Percentiles rank a stretch among this genome's conserved stretches.
Evolutionary conservation across 371 early-diverging fungal species (phyloP).

Genomic region (Quaeritorhiza haematococci): DNA sequence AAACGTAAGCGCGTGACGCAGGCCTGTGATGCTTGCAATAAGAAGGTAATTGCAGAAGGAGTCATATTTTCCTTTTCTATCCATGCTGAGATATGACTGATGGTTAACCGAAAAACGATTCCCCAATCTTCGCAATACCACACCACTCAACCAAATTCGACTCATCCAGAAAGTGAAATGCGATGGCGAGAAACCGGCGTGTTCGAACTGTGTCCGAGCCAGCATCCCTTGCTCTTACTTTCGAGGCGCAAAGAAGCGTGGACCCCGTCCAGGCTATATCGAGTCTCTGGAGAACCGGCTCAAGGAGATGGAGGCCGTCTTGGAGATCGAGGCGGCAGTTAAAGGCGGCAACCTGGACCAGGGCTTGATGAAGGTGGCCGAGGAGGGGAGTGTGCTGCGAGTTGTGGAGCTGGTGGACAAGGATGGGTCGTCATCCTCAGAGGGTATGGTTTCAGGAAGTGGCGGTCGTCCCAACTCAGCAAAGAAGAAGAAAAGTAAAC

Average conservation of each 20-base stretch:
- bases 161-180: slow-evolving; percentile 56
- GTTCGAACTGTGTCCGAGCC: slow-evolving; percentile 69
- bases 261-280: slow-evolving; percentile 33
- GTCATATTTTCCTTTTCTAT: not conserved
- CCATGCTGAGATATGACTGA: not conserved
- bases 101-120: not conserved
- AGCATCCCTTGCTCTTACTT: slow-evolving; percentile 65
- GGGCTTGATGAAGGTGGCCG: not conserved
- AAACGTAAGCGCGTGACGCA: slow-evolving; percentile 71
- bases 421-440: too few species aligned
- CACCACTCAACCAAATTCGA: not conserved
- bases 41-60: slow-evolving; percentile 54
- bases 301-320: slow-evolving; percentile 32
- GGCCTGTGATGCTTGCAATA: slow-evolving; percentile 77
- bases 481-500: too few species aligned
- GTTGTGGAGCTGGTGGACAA: too few species aligned
- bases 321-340: slow-evolving; percentile 4
- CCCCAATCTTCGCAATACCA: not conserved
- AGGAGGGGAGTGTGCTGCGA: too few species aligned
- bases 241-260: slow-evolving; percentile 58
- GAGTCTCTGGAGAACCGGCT: slow-evolving; percentile 32
- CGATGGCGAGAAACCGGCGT: slow-evolving; percentile 75
- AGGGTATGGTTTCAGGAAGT: too few species aligned
- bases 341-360: not conserved
- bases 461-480: too few species aligned